A percentile compares a stretch with the other conserved stretches of the same genome.
phyloP scores from a whole-genome alignment of 208 protist species.

The Acanthamoeba triangularis region DNA sequence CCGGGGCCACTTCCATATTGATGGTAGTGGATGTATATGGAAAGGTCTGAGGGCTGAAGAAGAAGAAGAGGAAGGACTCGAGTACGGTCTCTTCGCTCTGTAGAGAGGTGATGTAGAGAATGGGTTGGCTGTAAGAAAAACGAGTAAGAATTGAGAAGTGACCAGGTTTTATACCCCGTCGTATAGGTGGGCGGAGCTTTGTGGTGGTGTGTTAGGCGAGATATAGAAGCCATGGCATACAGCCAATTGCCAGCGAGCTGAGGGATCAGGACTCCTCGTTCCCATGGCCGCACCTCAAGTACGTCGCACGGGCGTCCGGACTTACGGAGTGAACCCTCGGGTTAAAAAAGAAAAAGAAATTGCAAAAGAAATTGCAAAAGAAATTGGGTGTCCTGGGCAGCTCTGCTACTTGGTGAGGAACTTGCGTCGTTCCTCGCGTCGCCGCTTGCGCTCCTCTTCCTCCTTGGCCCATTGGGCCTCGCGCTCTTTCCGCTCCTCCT shows the following conservation, averaged over 20 bases:
- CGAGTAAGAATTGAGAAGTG: background rate
- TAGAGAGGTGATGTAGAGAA: background rate
- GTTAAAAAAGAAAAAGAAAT: too few species aligned
- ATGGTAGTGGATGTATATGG: background rate
- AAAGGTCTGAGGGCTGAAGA: background rate
- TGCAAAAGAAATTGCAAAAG: too few species aligned
- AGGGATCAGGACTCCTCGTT: background rate
- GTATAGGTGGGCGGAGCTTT: background rate
- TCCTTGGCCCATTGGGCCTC: constrained; percentile 66
- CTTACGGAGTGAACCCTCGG: too few species aligned
- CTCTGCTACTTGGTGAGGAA: constrained; percentile 4
- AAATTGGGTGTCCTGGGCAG: background rate
- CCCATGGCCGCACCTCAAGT: too few species aligned
- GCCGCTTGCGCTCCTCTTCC: constrained; percentile 59
- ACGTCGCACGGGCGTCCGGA: too few species aligned
- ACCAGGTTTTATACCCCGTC: background rate
- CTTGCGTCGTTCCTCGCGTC: constrained; percentile 62
- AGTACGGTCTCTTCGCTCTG: constrained; percentile 16
- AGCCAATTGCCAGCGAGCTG: too few species aligned
- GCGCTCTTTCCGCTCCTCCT: constrained; percentile 58
- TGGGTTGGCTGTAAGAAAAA: background rate
- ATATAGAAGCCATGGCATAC: background rate
- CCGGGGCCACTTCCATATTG: constrained; percentile 27
- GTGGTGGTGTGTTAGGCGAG: background rate
- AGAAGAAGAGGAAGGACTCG: constrained; percentile 2